Evolutionary conservation across 345 rosid species (phyloP), one percentile per base, ranked within the genome.

Genomic region (Durio zibethinus): DNA sequence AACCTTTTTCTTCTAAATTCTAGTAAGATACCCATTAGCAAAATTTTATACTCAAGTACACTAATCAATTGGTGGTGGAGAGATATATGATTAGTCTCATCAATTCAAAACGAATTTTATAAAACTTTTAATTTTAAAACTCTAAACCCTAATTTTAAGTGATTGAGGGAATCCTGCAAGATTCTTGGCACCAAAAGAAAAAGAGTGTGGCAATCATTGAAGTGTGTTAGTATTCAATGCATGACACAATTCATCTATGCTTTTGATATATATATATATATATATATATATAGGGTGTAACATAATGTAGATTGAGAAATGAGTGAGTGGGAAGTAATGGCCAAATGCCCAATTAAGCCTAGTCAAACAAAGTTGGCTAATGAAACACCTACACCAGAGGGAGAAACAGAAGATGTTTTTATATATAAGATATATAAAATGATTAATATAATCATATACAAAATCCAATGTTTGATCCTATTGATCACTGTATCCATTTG

Each of bases 311-410:
- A 70, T 42, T 78, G 79, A 68, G 77, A 82, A 83, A 80, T 80
- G 80, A 80, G 83, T 82, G 42, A 86, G 89, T 85, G 90, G 89
- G 81, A 80, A 78, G 59, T 76, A 80, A 80, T 71, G 83, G 50
- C 56, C 56, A 72, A 62, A 67, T 52, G 50, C 15, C 66, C 82
- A 48, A 69, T 72, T 68, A n/a, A n/a, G n/a, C n/a, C 52, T 90
- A 83, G 91, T 91, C 94, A 91, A 91, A 87, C 78, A 81, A 81
- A 81, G 89, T 84, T 83, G 90, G 90, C 93, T 78, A 76, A 76
- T 81, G 54, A 47, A 80, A 42, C 80, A 74, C 47, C 50, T 20
- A 61, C 38, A 27, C n/a, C 18, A 75, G 45, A 63, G 65, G 21
- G 3, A 61, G 35, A 36, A 57, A 56, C 33, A 38, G n/a, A 14